Evolutionary conservation across 345 rosid genomes (phyloP), one percentile per base, ranked within the genome.

Genomic region (Geranium rotundifolium): DNA sequence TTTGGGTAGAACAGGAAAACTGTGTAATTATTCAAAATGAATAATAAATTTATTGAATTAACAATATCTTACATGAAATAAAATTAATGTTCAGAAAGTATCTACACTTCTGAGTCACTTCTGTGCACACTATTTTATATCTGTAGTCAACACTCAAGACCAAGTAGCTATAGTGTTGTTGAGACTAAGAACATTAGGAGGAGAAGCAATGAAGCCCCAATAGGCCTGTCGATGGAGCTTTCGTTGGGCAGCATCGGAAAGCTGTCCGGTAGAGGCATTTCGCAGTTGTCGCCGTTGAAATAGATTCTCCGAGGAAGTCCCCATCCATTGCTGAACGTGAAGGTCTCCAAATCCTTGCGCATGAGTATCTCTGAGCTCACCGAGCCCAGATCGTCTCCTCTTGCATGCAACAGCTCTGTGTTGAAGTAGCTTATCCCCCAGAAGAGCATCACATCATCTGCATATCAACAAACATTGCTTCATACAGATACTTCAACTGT

Each of bases 261-360:
- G 7, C 69, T 67, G 67, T 86, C 84, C 4, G 86, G 84, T 19
- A 58, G 80, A 14, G 91, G 77, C 84, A 81, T 83, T 23, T 59
- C 49, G 54, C 91, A 83, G 64, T 74, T 76, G 16, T 83, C 85
- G 4, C 85, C 86, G 17, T 74, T 67, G 73, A 80, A 85, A 64
- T 81, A 81, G 65, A 83, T 56, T 72, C 72, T 75, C 56, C 85
- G 65, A 2, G 91, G 91, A n/a, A 85, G 64, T 0, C 71, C 83
- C 91, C 91, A 83, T 23, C 91, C 86, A 5, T 68, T 83, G 31
- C 74, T 69, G 10, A 83, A 68, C 27, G 83, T 81, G 65, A 85
- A 85, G 27, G 71, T 29, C 1, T 66, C 62, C 19, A 9, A 57
- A 20, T 81, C 82, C 59, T 85, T 83, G 56, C 65, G 54, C 10